Percentiles rank a stretch among this genome's conserved stretches.
phyloP scores from a whole-genome alignment of 371 early-diverging fungal species.

The Coelomomyces lativittatus region DNA sequence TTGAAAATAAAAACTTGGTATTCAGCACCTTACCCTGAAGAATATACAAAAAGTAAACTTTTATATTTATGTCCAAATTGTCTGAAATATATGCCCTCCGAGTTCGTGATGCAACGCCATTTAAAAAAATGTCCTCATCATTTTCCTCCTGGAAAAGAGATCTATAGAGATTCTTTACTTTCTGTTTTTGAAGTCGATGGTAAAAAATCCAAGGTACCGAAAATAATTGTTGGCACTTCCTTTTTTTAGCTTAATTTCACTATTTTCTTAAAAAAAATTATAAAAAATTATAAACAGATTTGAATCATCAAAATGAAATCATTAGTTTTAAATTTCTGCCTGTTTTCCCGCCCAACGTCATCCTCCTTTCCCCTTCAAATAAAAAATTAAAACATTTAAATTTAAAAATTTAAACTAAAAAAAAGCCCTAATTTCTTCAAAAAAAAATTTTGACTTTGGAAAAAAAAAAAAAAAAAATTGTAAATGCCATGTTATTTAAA shows the following conservation, averaged over 20 bases:
- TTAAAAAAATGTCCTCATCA: slow-evolving; percentile 55
- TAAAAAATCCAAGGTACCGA: slow-evolving; percentile 59
- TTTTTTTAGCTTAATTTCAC: slow-evolving; percentile 2
- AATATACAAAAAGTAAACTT: slow-evolving; percentile 49
- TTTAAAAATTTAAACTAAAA: no score
- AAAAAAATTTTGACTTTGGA: no score
- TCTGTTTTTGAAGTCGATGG: slow-evolving; percentile 92
- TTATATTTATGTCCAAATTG: slow-evolving; percentile 95
- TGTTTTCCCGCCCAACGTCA: no score
- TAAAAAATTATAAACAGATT: no score
- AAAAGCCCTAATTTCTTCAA: no score
- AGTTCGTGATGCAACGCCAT: slow-evolving; percentile 47
- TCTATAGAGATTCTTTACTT: slow-evolving; percentile 75
- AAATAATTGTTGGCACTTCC: not conserved
- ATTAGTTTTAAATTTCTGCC: no score
- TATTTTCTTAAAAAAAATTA: no score
- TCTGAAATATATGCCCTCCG: slow-evolving; percentile 76
- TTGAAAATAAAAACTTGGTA: slow-evolving; percentile 91
- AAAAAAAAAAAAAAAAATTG: not conserved
- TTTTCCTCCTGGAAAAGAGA: slow-evolving; percentile 96
- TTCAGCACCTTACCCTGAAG: slow-evolving; percentile 93
- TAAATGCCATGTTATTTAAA: not conserved
- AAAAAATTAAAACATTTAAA: no score
- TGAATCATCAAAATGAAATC: no score
- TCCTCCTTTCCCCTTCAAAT: no score